Evolutionary conservation across 306 rosid species (phyloP).

Genomic region (Sindora glabra): DNA sequence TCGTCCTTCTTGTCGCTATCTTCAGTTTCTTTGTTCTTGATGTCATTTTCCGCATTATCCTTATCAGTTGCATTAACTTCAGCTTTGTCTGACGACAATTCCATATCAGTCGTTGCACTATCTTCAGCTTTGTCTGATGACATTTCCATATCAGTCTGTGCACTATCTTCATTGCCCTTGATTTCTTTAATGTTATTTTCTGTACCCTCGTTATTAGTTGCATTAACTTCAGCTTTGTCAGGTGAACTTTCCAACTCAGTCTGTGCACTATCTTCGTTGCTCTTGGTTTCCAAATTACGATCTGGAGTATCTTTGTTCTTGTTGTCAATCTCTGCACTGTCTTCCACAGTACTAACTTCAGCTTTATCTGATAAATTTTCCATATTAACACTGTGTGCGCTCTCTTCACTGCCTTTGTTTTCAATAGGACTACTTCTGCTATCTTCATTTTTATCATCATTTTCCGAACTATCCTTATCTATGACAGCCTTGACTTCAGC

Average conservation of each 20-base stretch:
- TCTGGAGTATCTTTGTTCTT: constrained; percentile 1
- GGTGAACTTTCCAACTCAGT: too few species aligned
- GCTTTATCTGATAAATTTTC: constrained; percentile 4
- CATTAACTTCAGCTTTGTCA: too few species aligned
- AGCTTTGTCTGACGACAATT: not conserved
- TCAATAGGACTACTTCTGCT: not conserved
- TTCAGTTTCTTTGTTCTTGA: not conserved
- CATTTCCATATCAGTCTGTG: not conserved
- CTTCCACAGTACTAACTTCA: not conserved
- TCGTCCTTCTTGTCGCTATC: not conserved
- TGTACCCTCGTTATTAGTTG: too few species aligned
- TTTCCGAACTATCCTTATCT: not conserved
- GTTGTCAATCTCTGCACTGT: not conserved
- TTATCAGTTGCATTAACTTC: constrained; percentile 3
- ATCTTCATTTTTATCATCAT: constrained; percentile 1
- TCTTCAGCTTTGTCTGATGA: not conserved
- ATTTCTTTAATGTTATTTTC: not conserved
- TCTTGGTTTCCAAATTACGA: not conserved
- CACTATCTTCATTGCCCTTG: constrained; percentile 1
- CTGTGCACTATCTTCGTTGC: too few species aligned
- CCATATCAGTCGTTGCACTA: not conserved
- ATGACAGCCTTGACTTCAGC: not conserved
- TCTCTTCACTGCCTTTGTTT: not conserved
- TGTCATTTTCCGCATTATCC: not conserved
- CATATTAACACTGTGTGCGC: not conserved